Percentiles rank a stretch among this genome's conserved stretches.
phyloP scores from a whole-genome alignment of 129 eudicot genomes.

The Ambrosia artemisiifolia region DNA sequence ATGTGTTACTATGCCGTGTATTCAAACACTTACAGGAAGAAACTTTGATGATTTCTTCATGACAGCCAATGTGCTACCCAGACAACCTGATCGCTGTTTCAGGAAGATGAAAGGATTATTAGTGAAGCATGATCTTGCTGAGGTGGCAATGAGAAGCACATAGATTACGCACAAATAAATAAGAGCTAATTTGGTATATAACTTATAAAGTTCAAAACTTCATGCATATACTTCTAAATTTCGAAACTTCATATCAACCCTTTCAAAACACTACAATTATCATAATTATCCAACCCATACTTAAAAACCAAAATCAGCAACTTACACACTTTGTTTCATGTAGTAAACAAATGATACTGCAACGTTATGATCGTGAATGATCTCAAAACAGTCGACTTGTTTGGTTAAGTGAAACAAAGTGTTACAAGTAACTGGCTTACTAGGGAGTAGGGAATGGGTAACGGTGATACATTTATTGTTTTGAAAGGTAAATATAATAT shows the following conservation, averaged over 20 bases:
- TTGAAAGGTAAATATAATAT: background rate
- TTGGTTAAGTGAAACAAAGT: too few relatives aligned
- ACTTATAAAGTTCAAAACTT: background rate
- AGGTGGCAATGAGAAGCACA: slow-evolving; percentile 8
- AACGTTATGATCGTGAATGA: background rate
- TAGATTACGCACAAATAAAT: background rate
- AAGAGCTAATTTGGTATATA: background rate
- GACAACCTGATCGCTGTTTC: slow-evolving; percentile 91
- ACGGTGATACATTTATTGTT: background rate
- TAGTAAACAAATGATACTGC: background rate
- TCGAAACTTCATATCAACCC: too few relatives aligned
- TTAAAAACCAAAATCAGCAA: background rate
- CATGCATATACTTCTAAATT: background rate
- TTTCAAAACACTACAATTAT: background rate
- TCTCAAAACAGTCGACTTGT: background rate
- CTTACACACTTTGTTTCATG: background rate
- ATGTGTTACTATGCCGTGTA: background rate
- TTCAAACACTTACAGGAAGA: slow-evolving; percentile 83
- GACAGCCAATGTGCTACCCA: slow-evolving; percentile 89
- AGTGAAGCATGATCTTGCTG: slow-evolving; percentile 12
- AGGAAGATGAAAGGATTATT: slow-evolving; percentile 20
- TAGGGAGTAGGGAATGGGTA: background rate
- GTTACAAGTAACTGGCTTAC: background rate
- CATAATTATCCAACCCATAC: background rate
- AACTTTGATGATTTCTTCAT: slow-evolving; percentile 93